These are phyloP conservation scores for Haematococcus sp. DNA, from an alignment of 139 green algal genomes.

Conservation along the genomic window DNA sequence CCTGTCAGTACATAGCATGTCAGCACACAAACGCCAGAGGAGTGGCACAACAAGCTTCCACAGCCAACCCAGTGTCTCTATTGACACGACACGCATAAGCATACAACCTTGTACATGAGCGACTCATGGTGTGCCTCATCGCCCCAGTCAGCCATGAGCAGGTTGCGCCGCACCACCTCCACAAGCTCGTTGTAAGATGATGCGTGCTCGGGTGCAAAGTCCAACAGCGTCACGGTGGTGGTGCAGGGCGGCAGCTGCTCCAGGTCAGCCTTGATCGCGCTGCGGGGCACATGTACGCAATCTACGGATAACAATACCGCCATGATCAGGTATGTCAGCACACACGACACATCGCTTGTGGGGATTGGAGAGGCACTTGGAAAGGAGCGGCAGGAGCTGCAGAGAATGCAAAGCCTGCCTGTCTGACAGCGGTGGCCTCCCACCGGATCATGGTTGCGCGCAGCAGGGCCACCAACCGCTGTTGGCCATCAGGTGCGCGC, in stretches of 20 bases:
- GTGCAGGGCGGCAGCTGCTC: conserved; percentile 54
- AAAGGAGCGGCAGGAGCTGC: too few relatives aligned
- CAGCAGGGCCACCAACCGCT: conserved; percentile 71
- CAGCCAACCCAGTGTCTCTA: too few relatives aligned
- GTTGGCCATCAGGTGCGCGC: conserved; percentile 28
- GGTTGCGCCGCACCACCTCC: conserved; percentile 73
- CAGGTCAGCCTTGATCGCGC: conserved; percentile 78
- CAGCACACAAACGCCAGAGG: too few relatives aligned
- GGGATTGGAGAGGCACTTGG: too few relatives aligned
- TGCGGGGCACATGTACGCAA: background rate
- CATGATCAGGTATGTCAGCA: too few relatives aligned
- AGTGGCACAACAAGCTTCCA: too few relatives aligned
- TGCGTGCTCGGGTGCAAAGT: conserved; percentile 83
- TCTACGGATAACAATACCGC: too few relatives aligned
- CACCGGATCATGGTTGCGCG: conserved; percentile 71
- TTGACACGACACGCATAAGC: too few relatives aligned
- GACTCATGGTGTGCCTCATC: conserved; percentile 86
- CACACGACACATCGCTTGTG: too few relatives aligned
- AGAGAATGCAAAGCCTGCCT: too few relatives aligned
- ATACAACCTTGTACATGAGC: conserved; percentile 79
- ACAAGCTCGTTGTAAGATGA: conserved; percentile 87
- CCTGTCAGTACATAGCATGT: too few relatives aligned
- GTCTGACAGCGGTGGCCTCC: conserved; percentile 1
- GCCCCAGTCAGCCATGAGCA: conserved; percentile 88
- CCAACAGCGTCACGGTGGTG: conserved; percentile 54